Base-by-base conservation (phyloP, 257 asterid species). In the Striga asiatica region DNA sequence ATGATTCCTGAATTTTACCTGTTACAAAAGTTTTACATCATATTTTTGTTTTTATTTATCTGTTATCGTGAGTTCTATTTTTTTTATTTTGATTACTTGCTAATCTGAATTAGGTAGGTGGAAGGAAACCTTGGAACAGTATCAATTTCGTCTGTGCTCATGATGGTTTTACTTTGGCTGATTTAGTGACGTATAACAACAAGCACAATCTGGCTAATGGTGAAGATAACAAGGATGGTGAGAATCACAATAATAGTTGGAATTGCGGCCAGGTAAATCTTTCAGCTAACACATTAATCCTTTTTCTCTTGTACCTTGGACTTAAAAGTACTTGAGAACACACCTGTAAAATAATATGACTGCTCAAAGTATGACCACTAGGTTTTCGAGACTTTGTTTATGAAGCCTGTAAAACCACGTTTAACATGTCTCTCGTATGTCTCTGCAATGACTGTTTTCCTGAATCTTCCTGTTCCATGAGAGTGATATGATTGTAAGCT, bases 91-190 rank as follows among this genome's bases (percentile, higher is more conserved):
- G 13, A 58, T 58, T 35, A 21, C 48, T 74, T 41, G 23, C 21
- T 22, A 21, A 60, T 71, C 64, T 75, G 56, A 78, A 72, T 70
- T 79, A 88, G 98, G 89, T 74, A 67, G 95, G 97, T 56, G 98
- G 98, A 80, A 76, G 98, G 77, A 88, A 71, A 67, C 98, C 97
- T 29, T 88, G 95, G 97, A 82, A 85, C 84, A 92, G 97, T 67
- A 62, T 91, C 68, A 91, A 91, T 71, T 87, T 91, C 60, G 79
- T 91, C 21, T 84, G 95, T 24, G 91, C 94, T 29, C 98, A 92
- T 69, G 98, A 92, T 74, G 98, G 98, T 62, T 92, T 92, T 78
- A 77, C 98, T 54, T 78, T 92, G 78, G 97, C 94, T 61, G 98
- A 92, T 82, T 66, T 92, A 56, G 97, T 88, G 67, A 77, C 88